These are phyloP conservation scores for Lipomyces spencermartinsiae DNA, from an alignment of 805 yeast genomes.

Conservation along the genomic window DNA sequence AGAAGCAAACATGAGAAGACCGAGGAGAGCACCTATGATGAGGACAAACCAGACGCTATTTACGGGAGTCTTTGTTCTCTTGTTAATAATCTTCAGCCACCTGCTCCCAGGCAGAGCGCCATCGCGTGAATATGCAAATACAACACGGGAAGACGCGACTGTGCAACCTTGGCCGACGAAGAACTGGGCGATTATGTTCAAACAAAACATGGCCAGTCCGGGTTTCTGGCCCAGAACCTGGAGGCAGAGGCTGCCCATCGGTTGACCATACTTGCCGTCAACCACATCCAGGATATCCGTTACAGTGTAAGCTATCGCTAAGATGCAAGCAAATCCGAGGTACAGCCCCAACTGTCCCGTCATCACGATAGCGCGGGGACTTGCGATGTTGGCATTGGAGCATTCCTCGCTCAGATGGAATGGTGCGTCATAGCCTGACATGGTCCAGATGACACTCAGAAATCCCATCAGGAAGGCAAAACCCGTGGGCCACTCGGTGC, in stretches of 20 bases:
- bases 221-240: background rate
- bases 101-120: background rate
- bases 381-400: background rate
- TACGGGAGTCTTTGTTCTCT: background rate
- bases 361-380: background rate
- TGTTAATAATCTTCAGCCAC: background rate
- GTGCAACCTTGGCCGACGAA: conserved; percentile 1
- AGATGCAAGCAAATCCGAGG: conserved; percentile 1
- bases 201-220: background rate
- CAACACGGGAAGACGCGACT: background rate
- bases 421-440: no score
- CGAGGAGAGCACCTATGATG: background rate
- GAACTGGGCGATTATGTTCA: background rate
- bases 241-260: conserved; percentile 1
- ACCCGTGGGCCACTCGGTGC: no score
- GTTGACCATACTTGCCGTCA: background rate
- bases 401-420: no score
- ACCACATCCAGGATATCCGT: background rate
- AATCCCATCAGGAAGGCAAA: no score
- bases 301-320: background rate
- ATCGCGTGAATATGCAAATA: background rate
- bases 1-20: background rate
- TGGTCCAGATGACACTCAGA: no score
- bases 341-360: background rate
- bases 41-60: background rate